phyloP scores from a whole-genome alignment of 768 basidiomycete species.

The Psilocybe tampanensis region DNA sequence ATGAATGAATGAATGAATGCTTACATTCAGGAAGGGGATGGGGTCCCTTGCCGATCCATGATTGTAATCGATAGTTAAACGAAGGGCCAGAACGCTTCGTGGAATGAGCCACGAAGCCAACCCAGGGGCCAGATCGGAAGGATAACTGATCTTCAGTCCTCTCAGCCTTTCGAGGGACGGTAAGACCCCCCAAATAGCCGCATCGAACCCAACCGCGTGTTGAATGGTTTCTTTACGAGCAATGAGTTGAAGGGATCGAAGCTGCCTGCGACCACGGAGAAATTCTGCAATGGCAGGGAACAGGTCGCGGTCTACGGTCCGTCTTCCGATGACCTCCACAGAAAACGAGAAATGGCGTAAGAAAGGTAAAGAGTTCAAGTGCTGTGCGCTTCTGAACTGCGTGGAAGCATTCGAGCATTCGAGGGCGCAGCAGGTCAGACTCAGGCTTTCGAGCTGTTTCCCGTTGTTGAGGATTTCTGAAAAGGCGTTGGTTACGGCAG shows the following conservation, averaged over 20 bases:
- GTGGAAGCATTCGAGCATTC: conserved; percentile 52
- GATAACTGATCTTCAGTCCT: conserved; percentile 63
- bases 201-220: conserved; percentile 64
- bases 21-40: conserved; percentile 42
- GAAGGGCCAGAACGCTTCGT: conserved; percentile 47
- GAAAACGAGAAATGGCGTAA: conserved; percentile 66
- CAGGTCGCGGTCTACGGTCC: conserved; percentile 57
- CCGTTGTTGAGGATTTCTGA: conserved; percentile 63
- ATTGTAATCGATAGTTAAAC: conserved; percentile 45
- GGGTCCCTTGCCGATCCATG: conserved; percentile 40
- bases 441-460: conserved; percentile 63
- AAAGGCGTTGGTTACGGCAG: conserved; percentile 50
- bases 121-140: conserved; percentile 61
- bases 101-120: conserved; percentile 74
- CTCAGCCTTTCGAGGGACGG: conserved; percentile 55
- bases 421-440: conserved; percentile 51
- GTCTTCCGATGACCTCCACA: conserved; percentile 43
- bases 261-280: conserved; percentile 52
- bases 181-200: conserved; percentile 71
- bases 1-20: too few relatives aligned
- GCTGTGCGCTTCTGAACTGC: conserved; percentile 45
- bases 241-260: conserved; percentile 56
- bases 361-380: conserved; percentile 50
- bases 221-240: conserved; percentile 46
- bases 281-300: conserved; percentile 73